Conservation (phyloP, 495 filamentous ascomycete genomes). For the Poronia punctata region DNA sequence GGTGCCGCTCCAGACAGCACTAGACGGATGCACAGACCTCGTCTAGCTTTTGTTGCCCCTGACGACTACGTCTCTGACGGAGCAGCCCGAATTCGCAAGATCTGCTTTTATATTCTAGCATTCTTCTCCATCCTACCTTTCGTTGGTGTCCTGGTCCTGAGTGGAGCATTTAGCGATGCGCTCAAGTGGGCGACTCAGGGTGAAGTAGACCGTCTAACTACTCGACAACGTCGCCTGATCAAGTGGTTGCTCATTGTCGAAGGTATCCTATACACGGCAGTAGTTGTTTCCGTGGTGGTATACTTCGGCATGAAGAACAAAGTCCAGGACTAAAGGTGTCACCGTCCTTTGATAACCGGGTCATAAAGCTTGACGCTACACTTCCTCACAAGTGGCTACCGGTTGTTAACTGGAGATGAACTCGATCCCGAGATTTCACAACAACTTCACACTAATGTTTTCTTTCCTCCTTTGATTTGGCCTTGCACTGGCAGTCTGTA, state of each 20-base stretch:
- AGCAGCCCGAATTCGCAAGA: constrained; percentile 14
- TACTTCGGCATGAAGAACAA: constrained; percentile 6
- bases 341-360: not conserved
- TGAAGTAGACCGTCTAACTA: constrained; percentile 22
- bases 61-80: constrained; percentile 21
- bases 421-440: too few relatives aligned
- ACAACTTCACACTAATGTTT: too few relatives aligned
- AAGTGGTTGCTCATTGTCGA: constrained; percentile 18
- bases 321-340: not conserved
- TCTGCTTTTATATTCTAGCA: constrained; percentile 25
- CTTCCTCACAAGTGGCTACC: not conserved
- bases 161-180: constrained; percentile 18
- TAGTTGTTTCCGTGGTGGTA: constrained; percentile 5
- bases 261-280: constrained; percentile 8
- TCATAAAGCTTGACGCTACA: not conserved
- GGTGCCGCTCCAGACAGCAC: constrained; percentile 5
- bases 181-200: constrained; percentile 30
- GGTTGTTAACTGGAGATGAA: too few relatives aligned
- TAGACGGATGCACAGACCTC: constrained; percentile 8
- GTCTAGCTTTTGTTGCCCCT: constrained; percentile 10
- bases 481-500: too few relatives aligned
- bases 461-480: too few relatives aligned
- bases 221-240: constrained; percentile 19
- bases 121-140: constrained; percentile 26
- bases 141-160: constrained; percentile 21